Percentiles rank a stretch among this genome's conserved stretches.
phyloP scores from a whole-genome alignment of 768 basidiomycete genomes.

The Daedaleopsis nitida region DNA sequence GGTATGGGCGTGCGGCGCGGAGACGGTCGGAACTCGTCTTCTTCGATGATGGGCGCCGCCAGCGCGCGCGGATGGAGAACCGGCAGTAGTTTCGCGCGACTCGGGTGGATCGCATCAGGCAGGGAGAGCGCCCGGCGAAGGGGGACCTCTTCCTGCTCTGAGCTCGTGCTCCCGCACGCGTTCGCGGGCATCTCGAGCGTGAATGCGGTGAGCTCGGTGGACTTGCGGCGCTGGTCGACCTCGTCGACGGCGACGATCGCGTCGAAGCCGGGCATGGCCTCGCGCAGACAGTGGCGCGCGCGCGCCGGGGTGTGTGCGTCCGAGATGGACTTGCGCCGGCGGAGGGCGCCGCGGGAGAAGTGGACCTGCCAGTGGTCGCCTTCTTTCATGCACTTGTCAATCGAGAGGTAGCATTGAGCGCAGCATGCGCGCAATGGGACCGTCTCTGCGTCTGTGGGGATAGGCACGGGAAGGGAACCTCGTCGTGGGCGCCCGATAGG shows the following conservation, averaged over 20 bases:
- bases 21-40: conserved; percentile 31
- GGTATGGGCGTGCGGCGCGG: conserved; percentile 19
- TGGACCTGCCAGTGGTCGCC: conserved; percentile 64
- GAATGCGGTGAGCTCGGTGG: conserved; percentile 21
- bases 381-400: conserved; percentile 55
- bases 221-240: conserved; percentile 58
- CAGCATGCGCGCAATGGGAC: conserved; percentile 77
- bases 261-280: conserved; percentile 23
- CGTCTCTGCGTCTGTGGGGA: conserved; percentile 42
- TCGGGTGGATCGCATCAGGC: conserved; percentile 6
- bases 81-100: not conserved
- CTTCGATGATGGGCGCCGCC: conserved; percentile 24
- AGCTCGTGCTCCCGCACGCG: not conserved
- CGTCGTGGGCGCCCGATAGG: conserved; percentile 17
- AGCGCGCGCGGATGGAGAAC: conserved; percentile 8
- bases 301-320: conserved; percentile 16
- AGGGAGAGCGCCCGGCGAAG: conserved; percentile 19
- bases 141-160: conserved; percentile 2
- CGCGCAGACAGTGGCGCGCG: conserved; percentile 22
- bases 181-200: not conserved
- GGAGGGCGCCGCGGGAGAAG: conserved; percentile 63
- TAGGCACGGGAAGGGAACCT: conserved; percentile 16
- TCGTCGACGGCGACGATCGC: conserved; percentile 60
- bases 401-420: conserved; percentile 56
- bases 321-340: conserved; percentile 47